phyloP scores from a whole-genome alignment of 495 filamentous ascomycete species.

The Penicillium paradoxum region DNA sequence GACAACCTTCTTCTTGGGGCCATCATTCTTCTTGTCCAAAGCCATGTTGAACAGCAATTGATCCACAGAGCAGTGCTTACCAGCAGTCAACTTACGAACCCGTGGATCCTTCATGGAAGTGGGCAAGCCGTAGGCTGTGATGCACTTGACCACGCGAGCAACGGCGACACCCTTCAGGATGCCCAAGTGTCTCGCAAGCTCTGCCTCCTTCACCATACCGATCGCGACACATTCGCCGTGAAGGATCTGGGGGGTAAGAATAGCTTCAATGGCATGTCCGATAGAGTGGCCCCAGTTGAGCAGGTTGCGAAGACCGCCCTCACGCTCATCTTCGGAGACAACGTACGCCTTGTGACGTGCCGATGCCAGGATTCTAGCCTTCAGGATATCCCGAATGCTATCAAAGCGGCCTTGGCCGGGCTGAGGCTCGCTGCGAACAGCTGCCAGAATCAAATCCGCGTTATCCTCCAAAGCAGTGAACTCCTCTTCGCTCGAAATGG shows the following conservation, averaged over 20 bases:
- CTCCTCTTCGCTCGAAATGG: slow-evolving; percentile 87
- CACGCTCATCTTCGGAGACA: slow-evolving; percentile 87
- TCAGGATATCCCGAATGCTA: slow-evolving; percentile 69
- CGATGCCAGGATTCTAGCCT: slow-evolving; percentile 82
- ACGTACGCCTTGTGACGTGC: slow-evolving; percentile 89
- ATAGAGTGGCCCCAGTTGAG: slow-evolving; percentile 98
- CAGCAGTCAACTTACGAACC: slow-evolving; percentile 79
- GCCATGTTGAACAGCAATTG: slow-evolving; percentile 87
- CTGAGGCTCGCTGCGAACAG: slow-evolving; percentile 56
- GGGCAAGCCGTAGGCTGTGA: slow-evolving; percentile 88
- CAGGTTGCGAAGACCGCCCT: slow-evolving; percentile 90
- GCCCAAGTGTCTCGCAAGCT: slow-evolving; percentile 84
- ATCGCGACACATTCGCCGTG: slow-evolving; percentile 96
- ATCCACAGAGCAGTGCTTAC: slow-evolving; percentile 88
- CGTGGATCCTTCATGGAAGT: slow-evolving; percentile 79
- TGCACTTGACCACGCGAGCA: slow-evolving; percentile 82
- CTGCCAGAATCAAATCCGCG: slow-evolving; percentile 66
- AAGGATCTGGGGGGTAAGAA: slow-evolving; percentile 89
- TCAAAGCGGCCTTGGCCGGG: slow-evolving; percentile 55
- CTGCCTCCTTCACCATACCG: slow-evolving; percentile 97
- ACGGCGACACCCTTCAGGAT: slow-evolving; percentile 84
- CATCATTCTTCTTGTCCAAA: slow-evolving; percentile 98
- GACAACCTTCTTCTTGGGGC: slow-evolving; percentile 94
- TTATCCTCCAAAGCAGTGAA: slow-evolving; percentile 82
- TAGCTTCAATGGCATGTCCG: slow-evolving; percentile 92